Base-by-base conservation (phyloP, 2,329 filamentous ascomycete genomes). In the Phialemoniopsis sp. region DNA sequence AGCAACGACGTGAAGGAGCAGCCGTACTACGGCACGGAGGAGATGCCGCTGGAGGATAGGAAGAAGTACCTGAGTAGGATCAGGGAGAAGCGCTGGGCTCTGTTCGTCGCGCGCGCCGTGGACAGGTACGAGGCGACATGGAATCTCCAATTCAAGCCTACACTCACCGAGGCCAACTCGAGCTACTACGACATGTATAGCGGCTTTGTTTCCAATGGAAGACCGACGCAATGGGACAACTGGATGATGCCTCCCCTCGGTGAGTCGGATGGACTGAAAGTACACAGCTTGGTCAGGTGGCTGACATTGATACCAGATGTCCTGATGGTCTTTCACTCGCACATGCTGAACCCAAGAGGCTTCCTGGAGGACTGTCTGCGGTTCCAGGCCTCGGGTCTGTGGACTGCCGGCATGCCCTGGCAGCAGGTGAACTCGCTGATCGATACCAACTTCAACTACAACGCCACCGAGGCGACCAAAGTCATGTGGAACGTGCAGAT, bases 261-360 rank as follows among this genome's bases (percentile, higher is more conserved):
- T 26, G 10, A 26, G 21, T 26, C 10, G 21, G 6, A 10, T 10
- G 6, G 21, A 26, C 21, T 10, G 6, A 26, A n/a, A n/a, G n/a
- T n/a, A n/a, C n/a, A n/a, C n/a, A n/a, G n/a, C n/a, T n/a, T n/a
- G n/a, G n/a, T n/a, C n/a, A n/a, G n/a, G n/a, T n/a, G n/a, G n/a
- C n/a, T n/a, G n/a, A n/a, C n/a, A n/a, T n/a, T n/a, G n/a, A n/a
- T n/a, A n/a, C n/a, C 58, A 70, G 86, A 90, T 60, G 77, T 90
- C 1, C 60, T 89, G 15, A 86, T 90, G 82, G 80, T 90, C 0
- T 87, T 83, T 81, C 87, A 91, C 57, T 67, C 84, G 0, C 86
- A 87, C 52, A 83, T 87, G 77, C 74, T 91, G 4, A 90, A 89
- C 49, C 87, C 87, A 0, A 70, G 82, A 31, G 68, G 66, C 14